These are phyloP conservation scores for Pleurotus ostreatus DNA, from an alignment of 768 basidiomycete species.

Conservation along the genomic window DNA sequence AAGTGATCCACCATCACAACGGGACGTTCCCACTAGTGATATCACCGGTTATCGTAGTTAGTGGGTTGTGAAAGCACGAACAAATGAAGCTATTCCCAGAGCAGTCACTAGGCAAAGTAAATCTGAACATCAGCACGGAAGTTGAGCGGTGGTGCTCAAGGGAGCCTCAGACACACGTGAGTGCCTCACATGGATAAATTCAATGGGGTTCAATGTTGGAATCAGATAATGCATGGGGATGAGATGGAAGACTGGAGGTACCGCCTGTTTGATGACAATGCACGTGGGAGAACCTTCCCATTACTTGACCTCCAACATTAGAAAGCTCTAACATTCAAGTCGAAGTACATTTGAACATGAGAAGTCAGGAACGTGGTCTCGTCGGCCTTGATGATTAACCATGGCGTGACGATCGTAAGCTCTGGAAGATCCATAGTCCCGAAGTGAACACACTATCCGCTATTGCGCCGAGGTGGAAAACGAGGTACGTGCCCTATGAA, in stretches of 20 bases:
- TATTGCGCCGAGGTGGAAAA: too few relatives aligned
- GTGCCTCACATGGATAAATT: not conserved
- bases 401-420: too few relatives aligned
- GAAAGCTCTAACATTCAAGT: too few relatives aligned
- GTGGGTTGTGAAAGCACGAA: not conserved
- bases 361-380: too few relatives aligned
- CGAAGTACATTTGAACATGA: too few relatives aligned
- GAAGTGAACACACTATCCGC: too few relatives aligned
- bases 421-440: too few relatives aligned
- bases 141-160: not conserved
- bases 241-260: not conserved
- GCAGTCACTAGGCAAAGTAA: not conserved
- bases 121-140: not conserved
- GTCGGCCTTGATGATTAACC: too few relatives aligned
- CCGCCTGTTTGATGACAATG: too few relatives aligned
- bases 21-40: not conserved
- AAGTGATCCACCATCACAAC: not conserved
- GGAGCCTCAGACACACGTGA: not conserved
- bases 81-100: not conserved
- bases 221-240: not conserved
- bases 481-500: too few relatives aligned
- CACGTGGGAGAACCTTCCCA: too few relatives aligned
- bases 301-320: too few relatives aligned
- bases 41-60: not conserved
- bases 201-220: not conserved